Evolutionary conservation across 805 yeast species (phyloP), one percentile per base, ranked within the genome.

Genomic region (Priceomyces medius): DNA sequence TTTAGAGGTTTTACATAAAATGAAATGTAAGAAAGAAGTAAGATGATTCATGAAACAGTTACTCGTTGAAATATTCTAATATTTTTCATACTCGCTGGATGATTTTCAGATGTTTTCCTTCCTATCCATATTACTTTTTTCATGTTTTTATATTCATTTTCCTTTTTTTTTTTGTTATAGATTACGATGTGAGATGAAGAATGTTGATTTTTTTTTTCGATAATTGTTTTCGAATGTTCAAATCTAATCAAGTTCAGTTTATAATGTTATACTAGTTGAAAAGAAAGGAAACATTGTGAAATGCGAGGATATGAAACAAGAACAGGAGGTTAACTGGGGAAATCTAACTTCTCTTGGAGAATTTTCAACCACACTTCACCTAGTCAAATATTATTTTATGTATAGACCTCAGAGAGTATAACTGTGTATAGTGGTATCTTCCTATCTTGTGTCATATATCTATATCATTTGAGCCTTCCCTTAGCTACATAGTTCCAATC

Each of bases 331-430:
- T 17, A 20, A 14, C 5, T n/a, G 13, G 18, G 37, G 23, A n/a
- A 31, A 16, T 19, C 35, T 13, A 12, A 32, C 35, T 4, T 7
- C 16, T 35, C 29, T 36, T 23, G n/a, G 32, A 27, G 21, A 27
- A 5, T 26, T 36, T 12, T 16, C n/a, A 13, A 33, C 12, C 39
- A 20, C 35, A 14, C 19, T 17, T 9, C 20, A 32, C 16, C 13
- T 4, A 18, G 19, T 31, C 31, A 35, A 40, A 13, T 35, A 26
- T 35, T 40, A 34, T 40, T 35, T 28, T 40, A 40, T 34, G 43
- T 40, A 40, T 40, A 40, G 43, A 40, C 38, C 37, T 35, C 37
- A 36, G 38, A 40, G 35, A 40, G 28, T 33, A 33, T 40, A 34
- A 29, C 29, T 35, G 35, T 40, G 24, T 35, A 40, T 40, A 35